Evolutionary conservation across 2,329 filamentous ascomycete species (phyloP), one percentile per base, ranked within the genome.

Genomic region (Colletotrichum sp.): DNA sequence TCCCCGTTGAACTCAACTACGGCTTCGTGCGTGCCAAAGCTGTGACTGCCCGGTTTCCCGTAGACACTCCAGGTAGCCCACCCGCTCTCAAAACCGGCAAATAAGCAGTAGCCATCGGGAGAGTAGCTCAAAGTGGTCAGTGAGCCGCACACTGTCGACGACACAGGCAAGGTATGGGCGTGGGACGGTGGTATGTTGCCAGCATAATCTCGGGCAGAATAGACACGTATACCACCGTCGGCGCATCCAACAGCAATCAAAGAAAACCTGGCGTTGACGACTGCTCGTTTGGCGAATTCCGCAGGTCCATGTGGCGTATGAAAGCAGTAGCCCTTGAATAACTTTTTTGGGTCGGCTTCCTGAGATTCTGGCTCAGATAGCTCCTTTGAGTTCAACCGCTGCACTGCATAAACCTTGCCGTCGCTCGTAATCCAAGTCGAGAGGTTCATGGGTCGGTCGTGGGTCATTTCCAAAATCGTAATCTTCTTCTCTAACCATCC

Each of bases 61-160:
- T 98, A 99, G 48, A 99, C 97, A 83, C 96, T 99, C 96, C 96
- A 99, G 63, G 93, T 96, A 6, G 95, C 94, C 97, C 97, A 99
- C 1, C 97, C 98, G 74, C 93, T 93, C 80, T 97, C 93, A 81
- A 96, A 99, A 2, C 96, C 97, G 58, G 94, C 96, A 84, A 99
- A 98, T 10, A 99, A 90, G 83, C 96, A 98, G 83, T 99, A 98
- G 21, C 97, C 97, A 83, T 99, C 97, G 0, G 96, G 96, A 2
- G 97, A 98, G 86, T 98, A 99, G 76, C 87, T 92, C 78, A 99
- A 85, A 34, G 93, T 94, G 3, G 92, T 95, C 67, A 98, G 86
- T 15, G 86, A 84, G 0, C 97, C 97, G 2, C 95, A 93, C 18
- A 91, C 90, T 21, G 89, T 85, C 6, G 88, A 84, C 2, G 96